Evolutionary conservation across 1,284 basidiomycete genomes (phyloP), one percentile per base, ranked within the genome.

Genomic region (Trametes polyzona): DNA sequence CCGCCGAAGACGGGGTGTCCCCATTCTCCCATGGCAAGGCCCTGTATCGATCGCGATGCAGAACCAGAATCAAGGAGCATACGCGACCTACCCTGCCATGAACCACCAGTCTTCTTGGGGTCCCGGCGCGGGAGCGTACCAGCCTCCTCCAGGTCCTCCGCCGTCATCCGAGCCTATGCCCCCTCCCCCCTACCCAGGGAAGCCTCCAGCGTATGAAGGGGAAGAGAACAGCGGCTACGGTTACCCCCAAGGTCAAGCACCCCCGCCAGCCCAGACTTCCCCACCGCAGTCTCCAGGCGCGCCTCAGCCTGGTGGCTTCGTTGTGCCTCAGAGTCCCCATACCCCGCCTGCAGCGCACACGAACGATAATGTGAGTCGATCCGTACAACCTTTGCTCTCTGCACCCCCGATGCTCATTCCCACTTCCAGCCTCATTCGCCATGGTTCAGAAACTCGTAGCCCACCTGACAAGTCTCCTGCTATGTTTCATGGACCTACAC

Each of bases 111-210:
- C 55, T 1, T 50, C 35, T 16, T 46, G 41, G 42, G 41, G 39
- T 4, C 24, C 53, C 11, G 36, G 47, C 7, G n/a, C 43, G 27
- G 48, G 48, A 5, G 40, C 21, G 12, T 52, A 59, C 24, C 55
- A 46, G 24, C 49, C 47, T 17, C 55, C 61, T 3, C 33, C 49
- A 0, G 50, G 55, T 11, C 52, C 61, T 5, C 58, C 47, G 17
- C 47, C 52, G n/a, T 14, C 39, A 0, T 16, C 29, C 16, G 54
- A 53, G 2, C 29, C 36, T 2, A 36, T 48, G 24, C 63, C 61
- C 8, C 61, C 61, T 6, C 63, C 63, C 27, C 63, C 63, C 2
- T 65, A 65, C 41, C 52, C 58, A 5, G 58, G 58, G 8, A 58
- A 58, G 37, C 57, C 54, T 16, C 46, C 58, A 7, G 36, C 36